Percentiles rank a stretch among this genome's conserved stretches.
These are phyloP conservation scores for Paxillus involutus DNA, from an alignment of 768 basidiomycete genomes.

Conservation along the genomic window DNA sequence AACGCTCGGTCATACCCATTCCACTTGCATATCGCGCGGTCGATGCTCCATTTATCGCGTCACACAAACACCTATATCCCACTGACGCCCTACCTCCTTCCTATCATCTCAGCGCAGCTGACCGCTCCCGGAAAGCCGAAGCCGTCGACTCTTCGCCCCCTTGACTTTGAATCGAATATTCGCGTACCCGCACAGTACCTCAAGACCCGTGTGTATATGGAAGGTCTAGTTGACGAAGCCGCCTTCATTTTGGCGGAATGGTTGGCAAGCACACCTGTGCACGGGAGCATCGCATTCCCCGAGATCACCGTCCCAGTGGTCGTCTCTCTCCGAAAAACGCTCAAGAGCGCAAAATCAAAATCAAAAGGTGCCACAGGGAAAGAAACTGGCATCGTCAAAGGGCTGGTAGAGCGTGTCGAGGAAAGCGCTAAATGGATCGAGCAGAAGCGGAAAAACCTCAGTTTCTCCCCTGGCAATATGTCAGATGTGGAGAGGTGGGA, in stretches of 20 bases:
- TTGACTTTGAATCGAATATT: conserved; percentile 87
- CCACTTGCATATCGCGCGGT: conserved; percentile 89
- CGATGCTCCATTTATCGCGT: conserved; percentile 79
- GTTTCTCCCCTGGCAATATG: conserved; percentile 73
- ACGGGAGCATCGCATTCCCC: conserved; percentile 90
- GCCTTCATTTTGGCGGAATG: conserved; percentile 79
- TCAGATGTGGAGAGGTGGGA: conserved; percentile 77
- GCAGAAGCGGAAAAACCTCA: conserved; percentile 62
- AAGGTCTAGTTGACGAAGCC: conserved; percentile 81
- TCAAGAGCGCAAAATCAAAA: conserved; percentile 60
- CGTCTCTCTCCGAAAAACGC: conserved; percentile 64
- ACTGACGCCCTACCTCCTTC: conserved; percentile 81
- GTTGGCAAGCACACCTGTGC: conserved; percentile 67
- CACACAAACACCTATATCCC: conserved; percentile 89
- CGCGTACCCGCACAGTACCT: conserved; percentile 87
- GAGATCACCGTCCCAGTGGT: conserved; percentile 84
- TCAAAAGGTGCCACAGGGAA: conserved; percentile 42
- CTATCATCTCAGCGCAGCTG: conserved; percentile 79
- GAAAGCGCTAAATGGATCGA: conserved; percentile 82
- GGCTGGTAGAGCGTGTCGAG: conserved; percentile 83
- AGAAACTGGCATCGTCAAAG: conserved; percentile 65
- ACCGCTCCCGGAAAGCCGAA: conserved; percentile 70
- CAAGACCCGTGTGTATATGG: conserved; percentile 82
- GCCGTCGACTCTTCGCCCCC: conserved; percentile 80
- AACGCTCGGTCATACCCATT: conserved; percentile 92